Base-by-base conservation (phyloP, 1,284 basidiomycete genomes). In the Heterobasidion occidentale region DNA sequence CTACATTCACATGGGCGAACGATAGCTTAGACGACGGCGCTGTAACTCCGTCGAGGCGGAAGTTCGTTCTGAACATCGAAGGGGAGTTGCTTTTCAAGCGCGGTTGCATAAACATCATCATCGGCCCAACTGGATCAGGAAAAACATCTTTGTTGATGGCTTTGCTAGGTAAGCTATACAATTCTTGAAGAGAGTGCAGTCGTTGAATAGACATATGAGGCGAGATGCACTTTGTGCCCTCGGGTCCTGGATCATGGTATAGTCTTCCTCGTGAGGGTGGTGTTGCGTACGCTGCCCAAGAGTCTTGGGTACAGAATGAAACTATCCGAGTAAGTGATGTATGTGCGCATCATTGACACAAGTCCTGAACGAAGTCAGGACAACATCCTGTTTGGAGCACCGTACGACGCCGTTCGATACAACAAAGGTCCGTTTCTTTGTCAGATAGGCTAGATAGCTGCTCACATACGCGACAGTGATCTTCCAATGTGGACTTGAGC, bases 211-310 rank as follows among this genome's bases (percentile, higher is more conserved):
- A 27, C 27, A 5, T 27, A 27, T 27, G 42, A 72, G 80, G 78
- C n/a, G 80, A 85, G 63, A 79, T 86, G 82, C 82, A 86, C 62
- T 84, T 79, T 61, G 67, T 77, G 15, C 76, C 80, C 6, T 66
- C 71, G 8, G 72, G 74, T 7, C 72, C 78, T 11, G 77, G 77
- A 38, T 80, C 85, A 0, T 86, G 82, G 74, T 85, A 77, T 67
- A 81, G 79, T 58, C 75, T 90, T 8, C 87, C 88, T n/a, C 76
- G 86, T 8, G 68, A 72, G 1, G 77, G 78, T 11, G 87, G 88
- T 7, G 78, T 91, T 5, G 82, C 84, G 0, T 90, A 88, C 68
- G 85, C 86, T 6, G 83, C 86, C 1, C 88, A 92, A 66, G 86
- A 90, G 63, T 83, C 85, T 1, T 92, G 88, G 88, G 83, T 86